Evolutionary conservation across 1,284 basidiomycete genomes (phyloP), one percentile per base, ranked within the genome.

Genomic region (Rhodotorula sp.): DNA sequence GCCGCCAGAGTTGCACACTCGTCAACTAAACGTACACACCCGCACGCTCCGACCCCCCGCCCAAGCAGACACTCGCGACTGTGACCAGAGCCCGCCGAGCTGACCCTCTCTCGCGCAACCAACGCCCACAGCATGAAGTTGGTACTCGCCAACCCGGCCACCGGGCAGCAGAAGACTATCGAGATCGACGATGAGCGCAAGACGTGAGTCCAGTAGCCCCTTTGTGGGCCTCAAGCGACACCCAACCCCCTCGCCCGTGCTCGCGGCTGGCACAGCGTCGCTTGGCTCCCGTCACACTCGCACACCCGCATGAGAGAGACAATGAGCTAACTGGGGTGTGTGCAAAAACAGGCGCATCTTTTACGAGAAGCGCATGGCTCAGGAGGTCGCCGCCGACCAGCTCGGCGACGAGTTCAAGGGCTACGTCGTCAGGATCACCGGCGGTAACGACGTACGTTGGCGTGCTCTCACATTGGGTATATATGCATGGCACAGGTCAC

Each of bases 401-500:
- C 85, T 98, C 79, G 94, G 95, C 79, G 92, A 97, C 82, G 95
- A 98, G 85, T 98, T 89, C 87, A 93, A 93, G 84, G 95, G 95
- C 73, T 98, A 98, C 85, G 85, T 97, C 83, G 89, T 97, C 87
- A 90, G 94, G 80, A 92, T 99, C 85, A 94, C 93, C 61, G 95
- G 95, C 80, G 93, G 93, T 75, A 95, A 95, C 85, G 93, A 95
- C 87, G 94, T 75, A 28, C 68, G 71, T 75, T 12, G 43, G 7
- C 38, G 5, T 38, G 38, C 38, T 12, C 38, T 38, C 38, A 38
- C 34, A 6, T 34, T 34, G 34, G 34, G 34, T n/a, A n/a, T 8
- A 8, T 38, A 38, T 38, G 38, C 38, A 38, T 38, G 5, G 38
- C 38, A 38, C 38, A 38, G 48, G 48, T 19, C 48, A 49, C 18